Evolutionary conservation across 306 rosid genomes (phyloP).

Genomic region (Medicago arabica): DNA sequence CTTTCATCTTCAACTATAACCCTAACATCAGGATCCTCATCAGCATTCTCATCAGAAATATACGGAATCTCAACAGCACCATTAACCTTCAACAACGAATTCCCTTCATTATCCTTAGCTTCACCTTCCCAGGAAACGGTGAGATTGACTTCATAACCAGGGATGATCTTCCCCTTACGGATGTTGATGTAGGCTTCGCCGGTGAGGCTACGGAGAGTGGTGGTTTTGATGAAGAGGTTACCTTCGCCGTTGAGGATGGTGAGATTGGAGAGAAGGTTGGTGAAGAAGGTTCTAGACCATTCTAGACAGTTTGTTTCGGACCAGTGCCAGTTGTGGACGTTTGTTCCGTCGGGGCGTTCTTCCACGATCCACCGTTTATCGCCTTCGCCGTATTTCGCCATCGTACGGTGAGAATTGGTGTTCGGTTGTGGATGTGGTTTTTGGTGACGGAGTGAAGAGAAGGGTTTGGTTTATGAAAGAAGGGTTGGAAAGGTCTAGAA

Average conservation of each 20-base stretch:
- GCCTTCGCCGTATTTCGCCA: constrained; percentile 95
- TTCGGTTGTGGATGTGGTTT: background rate
- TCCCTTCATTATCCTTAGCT: constrained; percentile 66
- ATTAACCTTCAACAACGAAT: constrained; percentile 67
- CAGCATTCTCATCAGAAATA: constrained; percentile 93
- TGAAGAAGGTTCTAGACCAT: constrained; percentile 75
- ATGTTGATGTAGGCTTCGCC: constrained; percentile 95
- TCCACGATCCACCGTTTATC: constrained; percentile 99
- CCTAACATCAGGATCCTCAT: constrained; percentile 88
- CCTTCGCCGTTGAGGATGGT: constrained; percentile 74
- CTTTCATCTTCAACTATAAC: constrained; percentile 83
- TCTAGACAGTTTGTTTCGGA: constrained; percentile 87
- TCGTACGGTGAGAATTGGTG: background rate
- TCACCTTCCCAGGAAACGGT: constrained; percentile 81
- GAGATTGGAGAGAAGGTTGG: constrained; percentile 69
- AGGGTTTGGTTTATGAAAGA: no score
- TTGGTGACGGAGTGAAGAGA: no score
- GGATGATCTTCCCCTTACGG: constrained; percentile 92
- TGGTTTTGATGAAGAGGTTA: constrained; percentile 59
- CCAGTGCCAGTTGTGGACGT: constrained; percentile 99
- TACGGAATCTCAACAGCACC: constrained; percentile 89
- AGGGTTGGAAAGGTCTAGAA: no score
- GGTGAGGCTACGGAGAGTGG: constrained; percentile 60
- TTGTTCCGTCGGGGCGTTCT: constrained; percentile 90
- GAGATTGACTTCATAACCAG: constrained; percentile 88